phyloP scores from a whole-genome alignment of 2,329 filamentous ascomycete species.

The Colletotrichum lindemuthianum region DNA sequence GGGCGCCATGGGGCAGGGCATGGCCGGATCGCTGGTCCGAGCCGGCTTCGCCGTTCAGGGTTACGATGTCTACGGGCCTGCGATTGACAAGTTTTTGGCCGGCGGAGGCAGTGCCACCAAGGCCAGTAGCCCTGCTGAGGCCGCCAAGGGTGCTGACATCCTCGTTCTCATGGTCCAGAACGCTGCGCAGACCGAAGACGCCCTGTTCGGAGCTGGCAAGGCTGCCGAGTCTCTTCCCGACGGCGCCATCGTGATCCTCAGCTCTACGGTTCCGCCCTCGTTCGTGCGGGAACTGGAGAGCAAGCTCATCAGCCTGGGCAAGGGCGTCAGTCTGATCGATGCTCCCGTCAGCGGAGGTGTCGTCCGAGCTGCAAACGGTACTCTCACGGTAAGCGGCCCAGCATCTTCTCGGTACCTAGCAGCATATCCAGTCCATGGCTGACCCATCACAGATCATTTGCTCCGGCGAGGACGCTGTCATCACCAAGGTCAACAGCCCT shows the following conservation, averaged over 20 bases:
- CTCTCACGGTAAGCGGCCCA: slow-evolving; percentile 43
- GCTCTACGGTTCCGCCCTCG: slow-evolving; percentile 49
- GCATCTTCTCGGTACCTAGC: not conserved
- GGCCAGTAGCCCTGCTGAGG: slow-evolving; percentile 42
- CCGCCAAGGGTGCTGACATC: slow-evolving; percentile 42
- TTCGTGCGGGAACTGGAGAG: slow-evolving; percentile 39
- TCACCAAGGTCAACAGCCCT: slow-evolving; percentile 40
- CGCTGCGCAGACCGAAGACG: slow-evolving; percentile 44
- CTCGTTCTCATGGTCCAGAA: slow-evolving; percentile 51
- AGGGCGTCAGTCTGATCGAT: slow-evolving; percentile 46
- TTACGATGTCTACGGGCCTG: slow-evolving; percentile 45
- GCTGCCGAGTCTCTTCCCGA: slow-evolving; percentile 41
- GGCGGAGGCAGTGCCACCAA: slow-evolving; percentile 39
- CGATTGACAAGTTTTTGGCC: slow-evolving; percentile 44
- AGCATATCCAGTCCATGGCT: slow-evolving; percentile 1
- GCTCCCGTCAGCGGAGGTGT: slow-evolving; percentile 51
- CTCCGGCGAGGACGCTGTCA: slow-evolving; percentile 41
- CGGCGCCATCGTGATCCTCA: slow-evolving; percentile 46
- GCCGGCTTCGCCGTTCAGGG: slow-evolving; percentile 46
- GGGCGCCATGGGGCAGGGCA: slow-evolving; percentile 51
- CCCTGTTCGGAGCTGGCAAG: slow-evolving; percentile 45
- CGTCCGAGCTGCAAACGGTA: slow-evolving; percentile 48
- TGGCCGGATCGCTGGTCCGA: slow-evolving; percentile 47
- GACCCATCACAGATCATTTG: slow-evolving; percentile 44
- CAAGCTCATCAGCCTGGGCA: slow-evolving; percentile 38